Conservation (phyloP, 73 alveolate genomes). For the Stentor coeruleus region DNA sequence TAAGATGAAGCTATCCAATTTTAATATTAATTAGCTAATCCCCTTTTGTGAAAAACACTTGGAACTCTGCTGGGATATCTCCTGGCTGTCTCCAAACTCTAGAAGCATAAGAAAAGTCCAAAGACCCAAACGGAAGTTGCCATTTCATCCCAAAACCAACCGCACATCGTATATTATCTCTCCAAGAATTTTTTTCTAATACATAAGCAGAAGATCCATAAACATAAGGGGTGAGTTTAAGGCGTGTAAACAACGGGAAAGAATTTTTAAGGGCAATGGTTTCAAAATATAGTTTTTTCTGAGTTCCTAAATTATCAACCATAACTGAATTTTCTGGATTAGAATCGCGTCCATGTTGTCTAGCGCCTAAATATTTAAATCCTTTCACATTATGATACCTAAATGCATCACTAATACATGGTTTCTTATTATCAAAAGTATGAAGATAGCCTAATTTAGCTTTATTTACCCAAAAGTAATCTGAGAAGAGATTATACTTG, state of each 20-base stretch:
- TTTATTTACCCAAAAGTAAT: neutral
- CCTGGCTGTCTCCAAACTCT: neutral
- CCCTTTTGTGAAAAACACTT: neutral
- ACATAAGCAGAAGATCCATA: neutral
- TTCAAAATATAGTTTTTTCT: neutral
- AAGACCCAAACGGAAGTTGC: neutral
- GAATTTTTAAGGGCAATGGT: neutral
- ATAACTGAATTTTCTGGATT: neutral
- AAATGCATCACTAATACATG: neutral
- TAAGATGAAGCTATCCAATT: no score
- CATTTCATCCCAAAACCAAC: neutral
- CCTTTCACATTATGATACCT: neutral
- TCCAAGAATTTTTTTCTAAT: neutral
- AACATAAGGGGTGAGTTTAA: neutral
- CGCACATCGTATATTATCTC: neutral
- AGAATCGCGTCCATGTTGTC: neutral
- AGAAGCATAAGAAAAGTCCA: neutral
- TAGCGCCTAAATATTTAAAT: neutral
- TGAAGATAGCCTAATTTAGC: neutral
- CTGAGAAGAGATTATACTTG: neutral
- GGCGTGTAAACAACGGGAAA: neutral
- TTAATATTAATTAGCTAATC: no score
- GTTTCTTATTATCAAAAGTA: neutral
- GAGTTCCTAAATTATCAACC: neutral
- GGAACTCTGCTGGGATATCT: slow-evolving; percentile 8